Base-by-base conservation (phyloP, 768 basidiomycete species). In the Antrodiella citrinella region DNA sequence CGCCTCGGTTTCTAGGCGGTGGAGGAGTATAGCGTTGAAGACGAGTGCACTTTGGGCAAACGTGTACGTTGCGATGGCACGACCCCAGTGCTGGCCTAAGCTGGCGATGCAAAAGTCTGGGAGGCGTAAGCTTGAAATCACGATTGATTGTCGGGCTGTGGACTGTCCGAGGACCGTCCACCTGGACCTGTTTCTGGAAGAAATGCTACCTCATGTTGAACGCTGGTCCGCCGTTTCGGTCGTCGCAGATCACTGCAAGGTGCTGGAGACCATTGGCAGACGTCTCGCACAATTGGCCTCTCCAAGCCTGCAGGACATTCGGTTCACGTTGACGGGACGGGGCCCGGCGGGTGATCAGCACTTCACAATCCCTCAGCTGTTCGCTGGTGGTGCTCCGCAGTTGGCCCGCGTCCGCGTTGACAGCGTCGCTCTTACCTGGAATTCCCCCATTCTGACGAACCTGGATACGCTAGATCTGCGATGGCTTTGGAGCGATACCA, bases 401-500 rank as follows among this genome's bases (percentile, higher is more conserved):
- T 51, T 61, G n/a, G 48, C 57, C 18, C 56, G 53, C 18, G 47
- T 61, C 3, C 57, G 57, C 18, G 54, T 56, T 35, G 57, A 58
- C 48, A 58, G 57, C 39, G 54, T 61, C 19, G 55, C 54, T 10
- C 47, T 56, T 2, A 54, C 57, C 4, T 58, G 59, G 59, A 45
- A 52, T 20, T 39, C 53, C 0, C 23, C 50, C 0, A 51, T 51
- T 9, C 51, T 61, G 26, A 19, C 49, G 12, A 52, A 52, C 47
- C 51, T 61, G 7, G 52, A 53, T 23, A 50, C 52, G 2, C 46
- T 61, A 38, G 59, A 61, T 45, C 48, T 61, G 15, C 57, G 59
- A 20, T 61, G 59, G 59, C 52, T 61, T 24, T 61, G 59, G 59
- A 52, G 47, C 20, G 57, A 55, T 3, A 57, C 56, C 15, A 51